These are phyloP conservation scores for Earliella scabrosa DNA, from an alignment of 1,284 basidiomycete species.

Conservation along the genomic window DNA sequence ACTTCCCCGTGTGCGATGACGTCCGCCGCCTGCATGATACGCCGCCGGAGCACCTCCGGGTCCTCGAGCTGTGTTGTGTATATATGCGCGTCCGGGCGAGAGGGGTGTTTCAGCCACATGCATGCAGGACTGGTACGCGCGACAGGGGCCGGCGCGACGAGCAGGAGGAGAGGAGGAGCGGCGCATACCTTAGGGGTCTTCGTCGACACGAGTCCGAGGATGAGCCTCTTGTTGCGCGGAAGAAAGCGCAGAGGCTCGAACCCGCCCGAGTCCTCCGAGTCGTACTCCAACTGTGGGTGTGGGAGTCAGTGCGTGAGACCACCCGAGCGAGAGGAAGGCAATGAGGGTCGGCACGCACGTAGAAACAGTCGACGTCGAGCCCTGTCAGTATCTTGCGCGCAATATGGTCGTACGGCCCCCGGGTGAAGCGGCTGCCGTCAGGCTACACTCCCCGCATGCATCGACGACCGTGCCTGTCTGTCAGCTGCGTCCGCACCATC, in stretches of 20 bases:
- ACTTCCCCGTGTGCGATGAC: slow-evolving; percentile 54
- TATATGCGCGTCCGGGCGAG: neutral
- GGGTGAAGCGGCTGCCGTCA: slow-evolving; percentile 63
- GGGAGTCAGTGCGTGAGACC: neutral
- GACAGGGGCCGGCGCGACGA: no score
- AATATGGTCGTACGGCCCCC: slow-evolving; percentile 75
- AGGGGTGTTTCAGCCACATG: neutral
- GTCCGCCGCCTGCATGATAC: slow-evolving; percentile 67
- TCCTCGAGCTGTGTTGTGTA: slow-evolving; percentile 55
- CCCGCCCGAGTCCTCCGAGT: slow-evolving; percentile 67
- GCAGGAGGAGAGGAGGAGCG: no score
- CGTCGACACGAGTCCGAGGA: slow-evolving; percentile 75
- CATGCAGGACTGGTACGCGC: neutral
- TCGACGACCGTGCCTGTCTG: no score
- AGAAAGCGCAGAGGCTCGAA: slow-evolving; percentile 69
- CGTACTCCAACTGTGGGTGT: slow-evolving; percentile 66
- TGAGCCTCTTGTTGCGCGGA: slow-evolving; percentile 66
- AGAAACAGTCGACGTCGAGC: slow-evolving; percentile 74
- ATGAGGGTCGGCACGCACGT: slow-evolving; percentile 46
- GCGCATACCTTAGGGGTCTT: slow-evolving; percentile 42
- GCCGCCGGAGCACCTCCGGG: slow-evolving; percentile 52
- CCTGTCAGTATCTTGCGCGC: slow-evolving; percentile 69
- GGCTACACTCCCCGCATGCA: slow-evolving; percentile 15
- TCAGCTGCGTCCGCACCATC: no score
- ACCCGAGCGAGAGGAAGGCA: neutral